These are phyloP conservation scores for Lachnum nothofagi DNA, from an alignment of 2,329 filamentous ascomycete species.

Conservation along the genomic window DNA sequence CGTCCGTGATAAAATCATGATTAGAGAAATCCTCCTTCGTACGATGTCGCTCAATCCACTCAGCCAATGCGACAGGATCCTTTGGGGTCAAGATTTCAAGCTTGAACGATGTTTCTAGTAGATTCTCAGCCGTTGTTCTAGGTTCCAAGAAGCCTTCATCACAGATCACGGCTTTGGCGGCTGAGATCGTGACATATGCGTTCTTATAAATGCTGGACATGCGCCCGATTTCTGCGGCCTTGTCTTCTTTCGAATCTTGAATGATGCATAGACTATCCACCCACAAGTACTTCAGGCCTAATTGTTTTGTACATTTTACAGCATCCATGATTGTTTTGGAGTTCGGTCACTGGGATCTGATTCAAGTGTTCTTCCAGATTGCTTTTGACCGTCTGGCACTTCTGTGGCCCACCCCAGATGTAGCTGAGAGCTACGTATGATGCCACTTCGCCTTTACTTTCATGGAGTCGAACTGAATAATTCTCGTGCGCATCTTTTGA, in stretches of 20 bases:
- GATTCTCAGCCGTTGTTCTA: neutral
- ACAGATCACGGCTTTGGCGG: neutral
- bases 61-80: neutral
- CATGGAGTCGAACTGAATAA: no score
- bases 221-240: constrained; percentile 14
- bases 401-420: neutral
- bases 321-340: constrained; percentile 12
- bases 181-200: constrained; percentile 21
- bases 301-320: constrained; percentile 2
- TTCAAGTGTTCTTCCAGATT: neutral
- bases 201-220: constrained; percentile 27
- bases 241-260: constrained; percentile 27
- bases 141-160: neutral
- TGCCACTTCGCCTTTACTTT: no score
- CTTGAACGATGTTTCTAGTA: no score
- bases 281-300: constrained; percentile 14
- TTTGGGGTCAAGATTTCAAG: no score
- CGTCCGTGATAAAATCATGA: no score
- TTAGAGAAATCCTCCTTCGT: no score
- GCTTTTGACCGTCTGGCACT: neutral
- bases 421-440: neutral
- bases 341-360: neutral
- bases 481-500: no score
- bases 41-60: neutral
- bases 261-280: constrained; percentile 32